Evolutionary conservation across 139 green algal genomes (phyloP).

Genomic region (Chlamydomonas schloesseri): DNA sequence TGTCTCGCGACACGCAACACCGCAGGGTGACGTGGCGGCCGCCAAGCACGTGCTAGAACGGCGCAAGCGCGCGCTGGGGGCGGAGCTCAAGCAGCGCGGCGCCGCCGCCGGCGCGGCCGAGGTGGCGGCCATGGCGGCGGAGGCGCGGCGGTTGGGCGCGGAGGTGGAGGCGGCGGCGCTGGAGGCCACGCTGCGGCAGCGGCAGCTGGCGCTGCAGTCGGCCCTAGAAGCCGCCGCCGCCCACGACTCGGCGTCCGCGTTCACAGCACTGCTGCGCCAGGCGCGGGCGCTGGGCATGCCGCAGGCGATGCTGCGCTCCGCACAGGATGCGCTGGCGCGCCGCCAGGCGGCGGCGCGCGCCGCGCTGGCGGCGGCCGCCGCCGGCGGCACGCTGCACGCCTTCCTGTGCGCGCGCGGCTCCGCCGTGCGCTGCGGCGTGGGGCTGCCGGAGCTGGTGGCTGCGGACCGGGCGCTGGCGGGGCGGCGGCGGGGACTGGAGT

Average conservation of each 20-base stretch:
- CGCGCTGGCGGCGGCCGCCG: background rate
- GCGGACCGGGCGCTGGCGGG: constrained; percentile 2
- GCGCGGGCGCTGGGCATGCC: background rate
- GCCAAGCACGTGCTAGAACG: constrained; percentile 4
- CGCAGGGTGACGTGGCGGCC: constrained; percentile 19
- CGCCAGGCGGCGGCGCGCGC: background rate
- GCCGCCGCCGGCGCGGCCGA: background rate
- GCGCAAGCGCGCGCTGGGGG: background rate
- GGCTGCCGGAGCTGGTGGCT: constrained; percentile 2
- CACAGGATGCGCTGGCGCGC: background rate
- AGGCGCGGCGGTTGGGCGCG: constrained; percentile 12
- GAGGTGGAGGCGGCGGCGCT: background rate
- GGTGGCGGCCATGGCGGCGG: constrained; percentile 1
- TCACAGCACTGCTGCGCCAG: background rate
- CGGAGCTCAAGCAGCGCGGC: background rate
- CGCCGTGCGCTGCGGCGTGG: background rate
- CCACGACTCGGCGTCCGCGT: background rate
- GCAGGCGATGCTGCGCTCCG: background rate
- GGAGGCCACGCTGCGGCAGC: background rate
- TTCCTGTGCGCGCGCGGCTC: constrained; percentile 12
- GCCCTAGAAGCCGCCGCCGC: background rate
- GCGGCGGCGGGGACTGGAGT: background rate
- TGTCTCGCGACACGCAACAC: no score
- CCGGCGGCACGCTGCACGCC: background rate
- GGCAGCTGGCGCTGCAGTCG: constrained; percentile 24